Evolutionary conservation across 495 filamentous ascomycete species (phyloP).

Genomic region (Pseudotulostoma volvatum): DNA sequence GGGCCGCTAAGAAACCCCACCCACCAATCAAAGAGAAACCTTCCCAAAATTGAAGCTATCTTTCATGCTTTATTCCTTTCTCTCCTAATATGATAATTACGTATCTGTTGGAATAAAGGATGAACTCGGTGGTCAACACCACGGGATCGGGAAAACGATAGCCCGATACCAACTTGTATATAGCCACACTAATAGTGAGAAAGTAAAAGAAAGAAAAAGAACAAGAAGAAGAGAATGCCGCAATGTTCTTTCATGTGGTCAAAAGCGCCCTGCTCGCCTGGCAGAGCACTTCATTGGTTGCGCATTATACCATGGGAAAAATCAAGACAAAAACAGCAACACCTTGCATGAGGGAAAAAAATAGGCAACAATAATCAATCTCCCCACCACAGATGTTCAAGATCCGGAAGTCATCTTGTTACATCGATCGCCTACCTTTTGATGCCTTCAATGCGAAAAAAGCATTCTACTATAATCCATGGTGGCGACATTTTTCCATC

Average conservation of each 20-base stretch:
- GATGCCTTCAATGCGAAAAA: neutral
- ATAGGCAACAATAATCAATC: neutral
- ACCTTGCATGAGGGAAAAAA: neutral
- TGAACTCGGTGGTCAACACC: too few relatives aligned
- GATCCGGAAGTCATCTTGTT: neutral
- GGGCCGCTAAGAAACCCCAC: too few relatives aligned
- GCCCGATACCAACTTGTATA: too few relatives aligned
- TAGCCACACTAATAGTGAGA: too few relatives aligned
- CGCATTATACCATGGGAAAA: neutral
- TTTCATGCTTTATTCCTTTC: too few relatives aligned
- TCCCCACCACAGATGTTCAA: neutral
- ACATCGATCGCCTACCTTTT: neutral
- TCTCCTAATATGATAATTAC: too few relatives aligned
- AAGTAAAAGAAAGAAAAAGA: too few relatives aligned
- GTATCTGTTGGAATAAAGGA: too few relatives aligned
- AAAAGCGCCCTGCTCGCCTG: neutral
- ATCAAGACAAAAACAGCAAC: neutral
- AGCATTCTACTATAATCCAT: neutral
- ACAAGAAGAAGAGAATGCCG: too few relatives aligned
- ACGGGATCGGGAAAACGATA: too few relatives aligned
- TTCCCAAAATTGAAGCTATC: too few relatives aligned
- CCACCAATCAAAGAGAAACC: too few relatives aligned
- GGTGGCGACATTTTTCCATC: neutral
- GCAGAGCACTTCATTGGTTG: neutral
- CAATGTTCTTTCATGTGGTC: neutral